Base-by-base conservation (phyloP, 257 asterid species). In the Primulina eburnea region DNA sequence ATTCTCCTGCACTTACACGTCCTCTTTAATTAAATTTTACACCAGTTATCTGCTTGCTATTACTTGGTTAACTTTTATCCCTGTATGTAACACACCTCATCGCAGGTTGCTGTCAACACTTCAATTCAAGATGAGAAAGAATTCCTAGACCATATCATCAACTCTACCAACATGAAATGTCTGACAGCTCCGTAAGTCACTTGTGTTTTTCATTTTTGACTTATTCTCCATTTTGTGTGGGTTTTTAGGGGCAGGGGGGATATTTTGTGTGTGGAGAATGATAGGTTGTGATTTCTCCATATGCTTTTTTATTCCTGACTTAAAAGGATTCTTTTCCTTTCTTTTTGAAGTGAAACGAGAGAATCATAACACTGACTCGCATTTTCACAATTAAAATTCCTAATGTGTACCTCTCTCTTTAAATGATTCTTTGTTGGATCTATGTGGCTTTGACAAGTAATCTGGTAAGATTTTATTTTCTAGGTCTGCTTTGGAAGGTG, bases 131-230 rank as follows among this genome's bases (percentile, higher is more conserved):
- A 71, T 67, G 99, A 91, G 79, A 94, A 91, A 81, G 97, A 89
- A 75, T 94, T 94, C 62, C 97, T 94, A 8, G 95, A 89, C 61
- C 99, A 94, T 76, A 92, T 94, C 38, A 87, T 94, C 73, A 89
- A 80, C 73, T 91, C 99, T n/a, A 94, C 99, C 81, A 94, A 94
- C 83, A 89, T 94, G 99, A 91, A 83, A 77, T 94, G 99, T 86
- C 85, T 94, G 75, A 91, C 99, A 43, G 91, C 92, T 6, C 81
- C 17, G 99, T 94, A 79, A 86, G 99, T 82, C 65, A 56, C 55
- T 38, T 4, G 1, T 43, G 1, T 43, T 43, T 50, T 16, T 8
- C 21, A 16, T 8, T 50, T 50, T 50, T 16, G 20, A 17, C 7
- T 16, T 50, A 16, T 50, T 50, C 8, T 50, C 55, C 1, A 6